Conservation (phyloP, 192 early-diverging fungal genomes). For the Linnemannia elongata region DNA sequence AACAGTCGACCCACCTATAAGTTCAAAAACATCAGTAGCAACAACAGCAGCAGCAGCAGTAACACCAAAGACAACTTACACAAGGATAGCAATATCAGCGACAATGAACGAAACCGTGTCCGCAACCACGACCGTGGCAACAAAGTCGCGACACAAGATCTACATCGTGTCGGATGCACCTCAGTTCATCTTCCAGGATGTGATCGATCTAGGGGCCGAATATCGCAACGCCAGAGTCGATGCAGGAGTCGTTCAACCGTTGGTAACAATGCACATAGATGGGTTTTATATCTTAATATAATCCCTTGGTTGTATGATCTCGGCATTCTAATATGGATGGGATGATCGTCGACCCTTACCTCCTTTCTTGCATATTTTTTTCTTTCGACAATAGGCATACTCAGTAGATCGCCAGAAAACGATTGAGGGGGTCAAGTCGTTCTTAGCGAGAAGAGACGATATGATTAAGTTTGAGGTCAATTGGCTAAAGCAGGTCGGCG, state of each 20-base stretch:
- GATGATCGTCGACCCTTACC: background rate
- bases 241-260: conserved; percentile 71
- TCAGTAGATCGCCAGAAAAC: conserved; percentile 71
- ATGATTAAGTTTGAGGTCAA: conserved; percentile 60
- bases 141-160: conserved; percentile 56
- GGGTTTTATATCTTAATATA: background rate
- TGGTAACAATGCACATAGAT: conserved; percentile 25
- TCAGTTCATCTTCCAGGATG: conserved; percentile 69
- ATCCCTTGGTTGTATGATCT: background rate
- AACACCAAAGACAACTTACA: background rate
- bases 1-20: background rate
- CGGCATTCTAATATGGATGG: background rate
- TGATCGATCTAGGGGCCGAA: conserved; percentile 61
- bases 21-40: background rate
- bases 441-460: conserved; percentile 57
- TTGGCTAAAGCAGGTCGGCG: conserved; percentile 66
- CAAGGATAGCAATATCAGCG: background rate
- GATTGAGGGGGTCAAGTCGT: conserved; percentile 62
- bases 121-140: background rate
- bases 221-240: conserved; percentile 72
- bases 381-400: conserved; percentile 55
- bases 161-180: conserved; percentile 70
- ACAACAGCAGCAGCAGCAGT: background rate
- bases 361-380: background rate
- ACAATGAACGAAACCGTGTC: no score